Evolutionary conservation across 2,329 filamentous ascomycete species (phyloP).

Genomic region (Fusarium anthophilum): DNA sequence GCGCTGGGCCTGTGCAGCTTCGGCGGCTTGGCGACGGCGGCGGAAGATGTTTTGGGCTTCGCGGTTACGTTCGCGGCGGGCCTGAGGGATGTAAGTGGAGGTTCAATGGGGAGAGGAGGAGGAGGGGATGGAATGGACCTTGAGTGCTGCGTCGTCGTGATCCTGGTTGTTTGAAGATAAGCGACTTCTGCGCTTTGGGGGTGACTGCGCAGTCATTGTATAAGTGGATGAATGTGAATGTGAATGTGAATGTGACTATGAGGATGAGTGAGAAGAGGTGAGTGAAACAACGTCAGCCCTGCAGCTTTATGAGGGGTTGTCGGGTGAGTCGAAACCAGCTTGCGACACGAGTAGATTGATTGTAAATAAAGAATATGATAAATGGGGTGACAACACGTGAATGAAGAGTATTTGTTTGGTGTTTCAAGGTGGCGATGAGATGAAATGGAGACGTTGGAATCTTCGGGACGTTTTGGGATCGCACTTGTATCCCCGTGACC

Average conservation of each 20-base stretch:
- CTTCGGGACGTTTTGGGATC: slow-evolving; percentile 32
- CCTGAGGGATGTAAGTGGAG: slow-evolving; percentile 28
- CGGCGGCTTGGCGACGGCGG: slow-evolving; percentile 41
- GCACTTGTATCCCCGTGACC: slow-evolving; percentile 25
- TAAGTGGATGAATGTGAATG: not conserved
- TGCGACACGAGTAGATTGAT: not conserved
- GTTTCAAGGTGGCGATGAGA: slow-evolving; percentile 8
- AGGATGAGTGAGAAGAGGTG: not conserved
- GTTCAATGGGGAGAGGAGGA: not conserved
- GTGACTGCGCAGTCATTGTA: slow-evolving; percentile 16
- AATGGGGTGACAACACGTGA: not conserved
- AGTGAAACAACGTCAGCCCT: not conserved
- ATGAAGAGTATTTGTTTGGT: not conserved
- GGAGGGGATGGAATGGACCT: slow-evolving; percentile 12
- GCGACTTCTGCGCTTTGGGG: slow-evolving; percentile 36
- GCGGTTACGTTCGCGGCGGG: slow-evolving; percentile 43
- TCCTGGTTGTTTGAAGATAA: slow-evolving; percentile 28
- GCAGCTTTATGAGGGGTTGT: not conserved
- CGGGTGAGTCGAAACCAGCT: not conserved
- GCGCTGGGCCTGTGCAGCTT: slow-evolving; percentile 40
- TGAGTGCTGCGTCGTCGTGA: slow-evolving; percentile 39
- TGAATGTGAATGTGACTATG: not conserved
- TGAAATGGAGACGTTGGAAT: slow-evolving; percentile 13
- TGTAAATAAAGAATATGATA: not conserved
- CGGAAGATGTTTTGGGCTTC: slow-evolving; percentile 45